These are phyloP conservation scores for Lyophyllum shimeji DNA, from an alignment of 768 basidiomycete species.

Conservation along the genomic window DNA sequence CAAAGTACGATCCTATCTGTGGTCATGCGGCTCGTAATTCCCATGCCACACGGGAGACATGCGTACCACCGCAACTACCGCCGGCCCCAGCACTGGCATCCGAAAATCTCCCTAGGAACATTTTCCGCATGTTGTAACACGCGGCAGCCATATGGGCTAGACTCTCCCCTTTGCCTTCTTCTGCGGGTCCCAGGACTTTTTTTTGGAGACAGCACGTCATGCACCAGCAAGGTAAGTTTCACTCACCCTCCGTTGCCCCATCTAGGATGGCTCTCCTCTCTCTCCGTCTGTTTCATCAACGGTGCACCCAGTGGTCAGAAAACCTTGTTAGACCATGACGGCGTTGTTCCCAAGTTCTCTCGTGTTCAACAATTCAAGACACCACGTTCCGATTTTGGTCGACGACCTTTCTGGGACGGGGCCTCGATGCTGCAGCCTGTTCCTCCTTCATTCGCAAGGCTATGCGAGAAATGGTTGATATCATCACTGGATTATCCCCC, in stretches of 20 bases:
- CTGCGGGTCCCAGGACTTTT: background rate
- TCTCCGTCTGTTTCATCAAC: background rate
- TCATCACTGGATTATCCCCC: background rate
- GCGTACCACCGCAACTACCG: background rate
- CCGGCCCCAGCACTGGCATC: background rate
- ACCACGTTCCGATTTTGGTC: slow-evolving; percentile 8
- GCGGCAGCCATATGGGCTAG: slow-evolving; percentile 4
- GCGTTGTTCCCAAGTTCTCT: background rate
- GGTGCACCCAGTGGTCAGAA: background rate
- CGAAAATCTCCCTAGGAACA: slow-evolving; percentile 5
- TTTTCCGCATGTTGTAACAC: slow-evolving; percentile 2
- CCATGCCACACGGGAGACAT: slow-evolving; percentile 3
- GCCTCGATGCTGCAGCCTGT: background rate
- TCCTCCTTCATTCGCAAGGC: background rate
- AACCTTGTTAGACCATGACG: background rate
- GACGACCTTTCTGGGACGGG: background rate
- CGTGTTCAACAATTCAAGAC: background rate
- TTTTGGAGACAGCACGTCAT: background rate
- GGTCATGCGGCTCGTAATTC: slow-evolving; percentile 1
- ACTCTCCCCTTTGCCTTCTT: background rate
- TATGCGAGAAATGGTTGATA: background rate
- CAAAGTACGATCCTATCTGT: background rate
- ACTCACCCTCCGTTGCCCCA: background rate
- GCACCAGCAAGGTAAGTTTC: background rate
- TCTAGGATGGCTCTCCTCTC: background rate